Conservation (phyloP, 2,329 filamentous ascomycete genomes). For the Clarireedia monteithiana region DNA sequence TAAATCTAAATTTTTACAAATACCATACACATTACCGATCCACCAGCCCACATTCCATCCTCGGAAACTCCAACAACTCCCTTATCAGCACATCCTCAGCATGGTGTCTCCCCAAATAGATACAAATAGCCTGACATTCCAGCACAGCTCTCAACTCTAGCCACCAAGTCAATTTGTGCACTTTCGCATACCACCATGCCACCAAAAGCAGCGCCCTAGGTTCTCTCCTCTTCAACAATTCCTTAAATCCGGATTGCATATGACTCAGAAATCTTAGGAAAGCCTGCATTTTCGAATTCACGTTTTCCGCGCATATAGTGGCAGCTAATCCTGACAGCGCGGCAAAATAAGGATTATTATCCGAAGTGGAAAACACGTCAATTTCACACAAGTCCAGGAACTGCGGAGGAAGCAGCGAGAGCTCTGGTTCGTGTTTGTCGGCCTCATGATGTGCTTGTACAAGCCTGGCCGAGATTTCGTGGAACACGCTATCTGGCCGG, state of each 20-base stretch:
- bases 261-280: conserved; percentile 41
- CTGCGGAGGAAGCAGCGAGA: not conserved
- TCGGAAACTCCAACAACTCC: conserved; percentile 13
- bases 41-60: conserved; percentile 1
- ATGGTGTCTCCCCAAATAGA: conserved; percentile 33
- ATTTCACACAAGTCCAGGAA: conserved; percentile 16
- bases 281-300: conserved; percentile 35
- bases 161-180: conserved; percentile 41
- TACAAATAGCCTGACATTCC: conserved; percentile 42
- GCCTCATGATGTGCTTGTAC: not conserved
- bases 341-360: conserved; percentile 14
- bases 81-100: conserved; percentile 12
- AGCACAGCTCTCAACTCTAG: conserved; percentile 36
- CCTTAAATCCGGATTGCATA: conserved; percentile 36
- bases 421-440: not conserved
- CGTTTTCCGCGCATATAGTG: conserved; percentile 15
- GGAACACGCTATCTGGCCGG: conserved; percentile 1
- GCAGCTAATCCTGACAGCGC: conserved; percentile 3
- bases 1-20: too few relatives aligned
- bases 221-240: conserved; percentile 43
- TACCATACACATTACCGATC: not conserved
- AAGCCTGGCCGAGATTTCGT: not conserved
- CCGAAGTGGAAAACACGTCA: not conserved
- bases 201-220: conserved; percentile 45
- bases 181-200: conserved; percentile 47